Conservation (phyloP, 1,139 yeast genomes). For the Scheffersomyces titani region DNA sequence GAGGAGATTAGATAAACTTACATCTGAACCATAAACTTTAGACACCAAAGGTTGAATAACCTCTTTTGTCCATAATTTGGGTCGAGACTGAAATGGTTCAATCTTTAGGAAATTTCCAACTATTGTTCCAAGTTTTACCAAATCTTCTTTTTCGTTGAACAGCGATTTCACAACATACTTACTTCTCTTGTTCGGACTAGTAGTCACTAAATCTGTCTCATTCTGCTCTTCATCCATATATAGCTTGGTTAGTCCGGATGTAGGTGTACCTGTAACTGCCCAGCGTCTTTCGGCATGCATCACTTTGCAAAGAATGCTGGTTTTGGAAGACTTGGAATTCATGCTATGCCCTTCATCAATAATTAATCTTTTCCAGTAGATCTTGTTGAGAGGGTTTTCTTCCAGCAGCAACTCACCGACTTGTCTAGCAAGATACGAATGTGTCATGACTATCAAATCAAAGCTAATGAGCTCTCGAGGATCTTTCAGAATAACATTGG, state of each 20-base stretch:
- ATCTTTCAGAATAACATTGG: constrained; percentile 24
- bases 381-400: constrained; percentile 35
- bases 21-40: constrained; percentile 38
- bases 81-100: constrained; percentile 56
- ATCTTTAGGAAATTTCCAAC: constrained; percentile 56
- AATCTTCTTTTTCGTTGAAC: constrained; percentile 48
- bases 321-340: constrained; percentile 51
- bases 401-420: constrained; percentile 20
- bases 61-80: constrained; percentile 47
- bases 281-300: constrained; percentile 62
- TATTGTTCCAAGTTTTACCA: constrained; percentile 53
- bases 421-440: constrained; percentile 45
- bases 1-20: constrained; percentile 42
- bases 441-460: constrained; percentile 57
- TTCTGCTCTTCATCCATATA: constrained; percentile 52
- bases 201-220: constrained; percentile 6
- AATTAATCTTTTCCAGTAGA: constrained; percentile 69
- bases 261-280: constrained; percentile 79
- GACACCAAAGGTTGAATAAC: constrained; percentile 51
- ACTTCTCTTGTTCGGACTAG: constrained; percentile 21
- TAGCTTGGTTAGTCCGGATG: constrained; percentile 63
- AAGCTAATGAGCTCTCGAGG: constrained; percentile 37
- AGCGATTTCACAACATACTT: constrained; percentile 39
- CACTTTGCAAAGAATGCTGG: constrained; percentile 48
- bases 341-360: constrained; percentile 77